Evolutionary conservation across 2,329 filamentous ascomycete species (phyloP), one percentile per base, ranked within the genome.

Genomic region (Fonsecaea nubica): DNA sequence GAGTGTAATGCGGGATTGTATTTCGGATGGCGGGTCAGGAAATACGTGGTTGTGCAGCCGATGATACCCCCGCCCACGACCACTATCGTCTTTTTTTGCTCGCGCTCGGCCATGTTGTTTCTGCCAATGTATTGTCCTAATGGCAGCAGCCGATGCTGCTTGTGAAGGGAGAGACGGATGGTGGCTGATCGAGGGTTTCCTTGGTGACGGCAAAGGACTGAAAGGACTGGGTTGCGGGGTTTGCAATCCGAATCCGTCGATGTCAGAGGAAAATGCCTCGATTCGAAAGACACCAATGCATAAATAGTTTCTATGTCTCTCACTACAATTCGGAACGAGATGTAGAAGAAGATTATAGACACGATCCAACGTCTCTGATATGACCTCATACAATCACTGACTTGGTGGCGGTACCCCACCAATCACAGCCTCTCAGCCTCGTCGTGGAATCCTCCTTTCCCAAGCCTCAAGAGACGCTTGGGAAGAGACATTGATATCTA

Each of bases 31-130:
- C 92, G 89, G 1, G 93, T 95, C 52, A 98, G 83, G 76, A 89
- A 98, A 79, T 98, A 98, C 65, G 94, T 93, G 4, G 92, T 93
- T 58, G 92, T 95, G 77, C 89, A 90, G 75, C 95, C 95, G 74
- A 98, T 96, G 70, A 98, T 93, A 73, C 94, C 94, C 72, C 93
- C 94, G 72, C 94, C 93, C 42, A 76, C 70, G 33, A 76, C 72
- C 36, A 76, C 71, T 54, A 76, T 76, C n/a, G 71, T 66, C 60
- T 70, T 72, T 55, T 65, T 69, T 35, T 35, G 30, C 25, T 65
- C 63, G 5, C 58, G 36, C n/a, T 64, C 63, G 52, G 60, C 56
- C 66, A 62, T 62, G n/a, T 10, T 55, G 13, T 4, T 35, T 35
- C 35, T 33, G 5, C 30, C 3, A n/a, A 35, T 10, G 25, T 33